Evolutionary conservation across 805 yeast species (phyloP).

Genomic region (Jamesozyma lodderae): DNA sequence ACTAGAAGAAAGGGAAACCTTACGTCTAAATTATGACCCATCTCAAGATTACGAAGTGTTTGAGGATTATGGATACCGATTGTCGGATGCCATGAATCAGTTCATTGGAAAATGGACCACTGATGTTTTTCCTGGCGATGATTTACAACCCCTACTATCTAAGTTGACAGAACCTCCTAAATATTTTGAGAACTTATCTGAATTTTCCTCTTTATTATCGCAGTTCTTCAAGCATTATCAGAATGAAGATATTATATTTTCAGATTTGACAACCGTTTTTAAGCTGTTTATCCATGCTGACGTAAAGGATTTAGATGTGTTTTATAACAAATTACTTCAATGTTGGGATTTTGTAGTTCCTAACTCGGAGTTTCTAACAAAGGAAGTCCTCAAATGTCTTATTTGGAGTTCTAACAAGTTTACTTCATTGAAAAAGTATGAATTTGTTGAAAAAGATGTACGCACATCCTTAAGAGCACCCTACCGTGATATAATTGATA

Average conservation of each 20-base stretch:
- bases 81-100: constrained; percentile 20
- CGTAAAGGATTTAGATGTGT: constrained; percentile 12
- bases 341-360: constrained; percentile 22
- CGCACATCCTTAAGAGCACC: constrained; percentile 8
- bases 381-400: constrained; percentile 14
- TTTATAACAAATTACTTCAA: constrained; percentile 21
- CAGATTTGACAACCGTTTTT: constrained; percentile 10
- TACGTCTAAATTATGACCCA: background rate
- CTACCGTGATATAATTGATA: constrained; percentile 14
- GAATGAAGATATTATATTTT: constrained; percentile 16
- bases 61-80: constrained; percentile 22
- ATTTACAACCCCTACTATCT: constrained; percentile 6
- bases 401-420: constrained; percentile 13
- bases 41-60: constrained; percentile 11
- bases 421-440: constrained; percentile 6
- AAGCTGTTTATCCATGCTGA: constrained; percentile 13
- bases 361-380: constrained; percentile 13
- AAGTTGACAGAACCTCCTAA: constrained; percentile 10
- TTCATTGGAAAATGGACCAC: constrained; percentile 8
- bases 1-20: background rate
- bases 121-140: background rate
- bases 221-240: constrained; percentile 22
- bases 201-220: constrained; percentile 20
- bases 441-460: constrained; percentile 3
- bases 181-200: constrained; percentile 14